Evolutionary conservation across 805 yeast species (phyloP), one percentile per base, ranked within the genome.

Genomic region (Metschnikowia corniflorae): DNA sequence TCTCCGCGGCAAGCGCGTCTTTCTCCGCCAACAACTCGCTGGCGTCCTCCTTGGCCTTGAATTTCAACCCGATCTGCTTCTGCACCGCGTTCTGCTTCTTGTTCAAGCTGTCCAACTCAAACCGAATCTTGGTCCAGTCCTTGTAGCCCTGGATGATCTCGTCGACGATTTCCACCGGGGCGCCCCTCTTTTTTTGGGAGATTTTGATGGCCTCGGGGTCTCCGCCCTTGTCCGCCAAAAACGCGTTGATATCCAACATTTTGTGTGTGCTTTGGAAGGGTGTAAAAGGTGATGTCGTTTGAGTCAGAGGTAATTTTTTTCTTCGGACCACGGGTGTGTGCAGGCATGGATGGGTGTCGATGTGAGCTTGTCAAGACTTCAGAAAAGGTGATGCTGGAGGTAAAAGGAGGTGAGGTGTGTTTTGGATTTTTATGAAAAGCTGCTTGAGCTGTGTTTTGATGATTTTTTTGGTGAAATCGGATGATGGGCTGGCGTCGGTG

Each of bases 141-240:
- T 85, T 86, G 75, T 93, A 93, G 51, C 82, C 95, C 46, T 69
- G 73, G 59, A 93, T 86, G 61, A 93, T 89, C 68, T 91, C 96
- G 61, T 93, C 98, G 35, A 93, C 97, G 35, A 93, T 57, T 65
- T 93, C 98, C 35, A 89, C 97, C 23, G 93, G 70, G 52, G 78
- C 97, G 44, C 95, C 95, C 73, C 98, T 87, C 45, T 94, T 95
- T 63, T 70, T 79, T 66, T 93, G 98, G 25, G 97, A 89, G 56
- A 70, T 77, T 61, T 83, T 83, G 60, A 93, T 87, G 37, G 71
- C 71, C 51, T 89, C 91, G 28, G 98, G 96, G 63, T 89, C 78
- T 46, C 98, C 98, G 42, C 98, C 98, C 68, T 88, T 91, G 60
- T 93, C 98, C 52, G 81, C 95, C 52, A 93, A 82, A 61, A 93